A percentile compares a stretch with the other conserved stretches of the same genome.
phyloP scores from a whole-genome alignment of 2,329 filamentous ascomycete species.

The Alternaria consortialis region DNA sequence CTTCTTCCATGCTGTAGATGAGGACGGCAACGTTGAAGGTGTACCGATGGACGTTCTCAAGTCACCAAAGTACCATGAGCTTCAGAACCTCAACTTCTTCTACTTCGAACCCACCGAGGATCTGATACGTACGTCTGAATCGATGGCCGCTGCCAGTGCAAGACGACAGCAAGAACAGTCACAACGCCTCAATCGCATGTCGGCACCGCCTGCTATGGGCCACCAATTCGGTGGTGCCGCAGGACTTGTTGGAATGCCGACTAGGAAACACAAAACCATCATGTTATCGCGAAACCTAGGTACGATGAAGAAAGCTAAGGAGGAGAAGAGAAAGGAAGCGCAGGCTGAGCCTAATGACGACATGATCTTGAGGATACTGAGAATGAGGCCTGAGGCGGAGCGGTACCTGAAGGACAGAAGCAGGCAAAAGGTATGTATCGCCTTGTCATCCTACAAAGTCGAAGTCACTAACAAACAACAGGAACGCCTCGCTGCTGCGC shows the following conservation, averaged over 20 bases:
- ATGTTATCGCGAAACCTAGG: constrained; percentile 94
- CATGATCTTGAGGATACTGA: constrained; percentile 93
- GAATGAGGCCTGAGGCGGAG: constrained; percentile 92
- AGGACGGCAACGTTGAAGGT: constrained; percentile 84
- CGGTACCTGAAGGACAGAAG: constrained; percentile 89
- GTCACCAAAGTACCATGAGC: constrained; percentile 97
- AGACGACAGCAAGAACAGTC: constrained; percentile 74
- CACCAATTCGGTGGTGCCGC: constrained; percentile 62
- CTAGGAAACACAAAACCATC: constrained; percentile 66
- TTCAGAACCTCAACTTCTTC: constrained; percentile 97
- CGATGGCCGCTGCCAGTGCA: constrained; percentile 89
- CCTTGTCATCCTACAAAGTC: neutral
- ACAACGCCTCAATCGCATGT: constrained; percentile 70
- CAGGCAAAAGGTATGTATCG: constrained; percentile 72
- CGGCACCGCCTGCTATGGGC: constrained; percentile 68
- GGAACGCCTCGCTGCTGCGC: constrained; percentile 87
- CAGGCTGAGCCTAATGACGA: constrained; percentile 97
- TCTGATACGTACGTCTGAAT: constrained; percentile 92
- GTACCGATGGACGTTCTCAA: constrained; percentile 92
- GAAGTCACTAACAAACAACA: constrained; percentile 11
- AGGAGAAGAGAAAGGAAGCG: constrained; percentile 93
- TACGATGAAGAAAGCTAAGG: constrained; percentile 94
- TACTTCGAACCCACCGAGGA: constrained; percentile 94
- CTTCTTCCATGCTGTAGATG: constrained; percentile 94
- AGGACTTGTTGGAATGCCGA: constrained; percentile 69